phyloP scores from a whole-genome alignment of 371 early-diverging fungal species.

The Mortierella sp. region DNA sequence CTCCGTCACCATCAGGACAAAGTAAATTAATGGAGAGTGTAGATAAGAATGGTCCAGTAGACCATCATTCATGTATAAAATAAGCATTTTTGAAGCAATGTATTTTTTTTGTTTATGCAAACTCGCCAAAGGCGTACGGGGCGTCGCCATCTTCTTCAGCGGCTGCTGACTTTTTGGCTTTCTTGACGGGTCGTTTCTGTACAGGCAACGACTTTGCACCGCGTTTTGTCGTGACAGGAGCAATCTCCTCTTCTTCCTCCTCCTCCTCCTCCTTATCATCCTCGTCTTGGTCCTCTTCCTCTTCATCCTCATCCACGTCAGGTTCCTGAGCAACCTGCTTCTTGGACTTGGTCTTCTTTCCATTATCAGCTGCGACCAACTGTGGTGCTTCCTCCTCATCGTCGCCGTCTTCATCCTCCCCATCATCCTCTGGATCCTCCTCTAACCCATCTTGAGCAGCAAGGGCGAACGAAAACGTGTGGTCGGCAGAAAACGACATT shows the following conservation, averaged over 20 bases:
- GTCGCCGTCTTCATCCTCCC: neutral
- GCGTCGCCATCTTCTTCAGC: constrained; percentile 1
- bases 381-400: neutral
- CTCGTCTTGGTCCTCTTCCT: neutral
- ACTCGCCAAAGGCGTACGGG: constrained; percentile 16
- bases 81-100: neutral
- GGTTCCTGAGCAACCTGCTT: neutral
- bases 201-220: constrained; percentile 1
- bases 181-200: constrained; percentile 12
- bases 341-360: neutral
- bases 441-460: constrained; percentile 7
- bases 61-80: neutral
- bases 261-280: neutral
- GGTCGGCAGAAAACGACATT: neutral
- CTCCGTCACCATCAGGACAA: constrained; percentile 53
- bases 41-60: neutral
- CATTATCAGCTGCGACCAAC: neutral
- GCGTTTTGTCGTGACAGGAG: neutral
- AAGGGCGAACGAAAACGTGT: neutral
- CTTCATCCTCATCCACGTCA: neutral
- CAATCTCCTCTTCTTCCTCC: neutral
- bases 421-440: constrained; percentile 12
- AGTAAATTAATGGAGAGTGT: constrained; percentile 18
- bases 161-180: constrained; percentile 1
- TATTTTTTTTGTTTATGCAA: neutral